Evolutionary conservation across 352 stramenopile genomes (phyloP), one percentile per base, ranked within the genome.

Genomic region (Phytophthora litchii): DNA sequence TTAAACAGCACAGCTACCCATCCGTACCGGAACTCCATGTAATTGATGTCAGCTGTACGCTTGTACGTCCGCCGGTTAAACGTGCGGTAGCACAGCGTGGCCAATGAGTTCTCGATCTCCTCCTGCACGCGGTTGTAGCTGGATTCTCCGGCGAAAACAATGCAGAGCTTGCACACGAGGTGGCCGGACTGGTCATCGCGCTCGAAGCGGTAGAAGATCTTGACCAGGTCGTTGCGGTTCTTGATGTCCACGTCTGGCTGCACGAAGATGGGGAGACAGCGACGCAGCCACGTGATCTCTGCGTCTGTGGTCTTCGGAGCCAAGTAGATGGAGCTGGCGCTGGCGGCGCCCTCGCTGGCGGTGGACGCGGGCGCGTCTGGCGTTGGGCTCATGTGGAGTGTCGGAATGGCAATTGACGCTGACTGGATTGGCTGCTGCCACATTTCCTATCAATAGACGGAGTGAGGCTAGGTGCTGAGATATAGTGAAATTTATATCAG

Each of bases 41-140:
- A 93, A 68, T 95, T 92, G 67, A 95, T 95, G 64, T 95, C 86
- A 14, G 86, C 86, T 43, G 86, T 95, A 55, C 86, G 83, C 71
- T 94, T 92, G 74, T 92, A 93, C 8, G 83, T 92, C 34, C 78
- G 72, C 44, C 86, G 84, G 53, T 93, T 95, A 67, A 91, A 95
- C 16, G 84, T 91, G 62, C 86, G 83, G 58, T 94, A 94, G 36
- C 82, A 78, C 14, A 93, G 53, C 56, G 86, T 95, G 23, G 83
- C 86, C 38, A 92, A 52, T 31, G 64, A 70, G 68, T 95, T 95
- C 67, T 93, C 76, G n/a, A 77, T 60, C 44, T 83, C 66, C 41
- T 88, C 77, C 32, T 82, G 72, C 23, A 80, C 51, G 67, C 82
- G 81, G 49, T 95, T 95, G 76, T 94, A 94, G 60, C 83, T 93